Percentiles rank a stretch among this genome's conserved stretches.
phyloP scores from a whole-genome alignment of 768 basidiomycete species.

The Lactarius hengduanensis region DNA sequence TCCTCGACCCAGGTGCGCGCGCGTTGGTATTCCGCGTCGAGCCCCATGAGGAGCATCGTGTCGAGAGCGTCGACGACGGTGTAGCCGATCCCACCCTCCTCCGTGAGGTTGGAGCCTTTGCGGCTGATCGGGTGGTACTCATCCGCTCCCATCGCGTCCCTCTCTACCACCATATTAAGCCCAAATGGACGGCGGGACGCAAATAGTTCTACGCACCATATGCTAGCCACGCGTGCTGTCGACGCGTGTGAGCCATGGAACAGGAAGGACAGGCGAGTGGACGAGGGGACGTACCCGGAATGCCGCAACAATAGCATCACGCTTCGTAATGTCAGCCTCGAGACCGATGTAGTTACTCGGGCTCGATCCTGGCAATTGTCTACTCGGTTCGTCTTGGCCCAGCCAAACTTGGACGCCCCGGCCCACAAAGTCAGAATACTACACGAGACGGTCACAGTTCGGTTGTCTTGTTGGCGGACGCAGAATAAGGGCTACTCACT shows the following conservation, averaged over 20 bases:
- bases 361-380: slow-evolving; percentile 30
- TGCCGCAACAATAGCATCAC: slow-evolving; percentile 71
- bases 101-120: slow-evolving; percentile 73
- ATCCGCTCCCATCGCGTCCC: slow-evolving; percentile 88
- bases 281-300: slow-evolving; percentile 58
- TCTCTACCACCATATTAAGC: slow-evolving; percentile 48
- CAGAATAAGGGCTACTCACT: background rate
- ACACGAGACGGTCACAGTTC: background rate
- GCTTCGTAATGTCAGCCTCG: slow-evolving; percentile 57
- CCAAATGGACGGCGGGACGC: slow-evolving; percentile 10
- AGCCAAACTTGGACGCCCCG: slow-evolving; percentile 17
- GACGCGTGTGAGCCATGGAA: slow-evolving; percentile 23
- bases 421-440: slow-evolving; percentile 15
- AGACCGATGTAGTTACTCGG: slow-evolving; percentile 34
- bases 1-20: slow-evolving; percentile 76
- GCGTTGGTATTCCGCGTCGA: slow-evolving; percentile 73
- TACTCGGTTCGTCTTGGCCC: background rate
- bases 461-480: background rate
- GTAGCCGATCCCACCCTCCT: slow-evolving; percentile 80
- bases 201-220: slow-evolving; percentile 56
- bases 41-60: slow-evolving; percentile 82
- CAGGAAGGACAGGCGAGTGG: background rate
- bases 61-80: slow-evolving; percentile 88
- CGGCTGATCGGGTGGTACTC: slow-evolving; percentile 86
- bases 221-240: slow-evolving; percentile 79